Base-by-base conservation (phyloP, 768 basidiomycete species). In the Coprinopsis strossmayeri region DNA sequence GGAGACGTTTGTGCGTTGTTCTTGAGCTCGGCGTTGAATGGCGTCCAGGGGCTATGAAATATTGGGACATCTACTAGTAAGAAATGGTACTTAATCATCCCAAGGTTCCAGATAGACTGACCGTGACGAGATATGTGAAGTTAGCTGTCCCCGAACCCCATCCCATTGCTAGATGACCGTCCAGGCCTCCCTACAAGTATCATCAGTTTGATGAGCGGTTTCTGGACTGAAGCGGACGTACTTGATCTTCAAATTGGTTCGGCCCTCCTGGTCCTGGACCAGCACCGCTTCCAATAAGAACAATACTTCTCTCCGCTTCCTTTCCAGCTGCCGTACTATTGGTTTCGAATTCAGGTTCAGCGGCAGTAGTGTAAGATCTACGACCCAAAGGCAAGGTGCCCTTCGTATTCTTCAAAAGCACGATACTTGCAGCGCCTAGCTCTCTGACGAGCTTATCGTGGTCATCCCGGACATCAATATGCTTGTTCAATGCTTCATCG, bases 141-240 rank as follows among this genome's bases (percentile, higher is more conserved):
- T 81, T 78, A 11, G 79, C 73, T 0, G 91, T 89, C 3, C 90
- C 91, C 43, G 84, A 87, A 30, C 91, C 93, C 93, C 93, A 96
- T 12, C 91, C 91, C 84, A 92, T 85, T 5, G 90, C 91, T 18
- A 96, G 72, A 15, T 86, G 73, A 9, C 91, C 91, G 41, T 74
- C 77, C 25, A 69, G 66, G 21, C 82, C 81, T 41, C 76, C 80
- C 55, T 69, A 52, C 23, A 25, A 18, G 32, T n/a, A 20, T 21
- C 23, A 34, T 7, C n/a, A n/a, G 1, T n/a, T 39, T 13, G 12
- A 17, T 4, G 24, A 12, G n/a, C 1, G 37, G 21, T 40, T 32
- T 18, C 34, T 12, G 26, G 15, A 28, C 26, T 24, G 48, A 41
- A 26, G 1, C 18, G 15, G 30, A 42, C 48, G 1, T 38, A 68